Evolutionary conservation across 2,329 filamentous ascomycete genomes (phyloP), one percentile per base, ranked within the genome.

Genomic region (Pleomassaria siparia): DNA sequence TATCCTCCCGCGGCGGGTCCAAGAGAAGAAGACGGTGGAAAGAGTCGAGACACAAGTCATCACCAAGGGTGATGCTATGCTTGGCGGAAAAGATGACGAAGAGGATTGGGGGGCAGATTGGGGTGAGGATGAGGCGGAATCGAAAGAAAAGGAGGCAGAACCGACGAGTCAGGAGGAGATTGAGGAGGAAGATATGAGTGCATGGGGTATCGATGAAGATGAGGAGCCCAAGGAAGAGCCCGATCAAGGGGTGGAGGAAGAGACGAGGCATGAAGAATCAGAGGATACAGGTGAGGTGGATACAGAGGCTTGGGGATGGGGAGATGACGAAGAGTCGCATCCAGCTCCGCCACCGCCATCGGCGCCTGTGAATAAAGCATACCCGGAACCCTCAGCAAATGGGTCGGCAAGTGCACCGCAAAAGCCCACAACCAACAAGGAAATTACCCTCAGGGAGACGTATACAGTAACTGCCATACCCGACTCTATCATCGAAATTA

Each of bases 401-500:
- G 58, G 59, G 20, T 67, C 69, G 28, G 48, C 63, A 3, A 53
- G 66, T 13, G 32, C 40, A 18, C 37, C 60, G 2, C 53, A 63
- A 16, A 62, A 63, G 30, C 36, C 50, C 18, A 26, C 56, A 0
- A 53, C 51, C 39, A 64, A 76, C 8, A 78, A 83, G 46, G 87
- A 94, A 64, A 74, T 97, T 49, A 87, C 88, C 0, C 73, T 97
- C 36, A 87, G 80, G 51, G 94, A 99, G 72, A 88, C 81, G 1
- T 99, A 96, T 69, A 88, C 85, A 49, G 88, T 96, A 43, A 96
- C 92, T 0, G 87, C 88, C 2, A 87, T 96, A 67, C 92, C 94
- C 0, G 86, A 90, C 51, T 82, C 85, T 3, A 84, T 97, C 11
- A 76, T 91, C 16, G 77, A 82, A 15, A 78, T 89, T 22, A 83